Base-by-base conservation (phyloP, 2,329 filamentous ascomycete genomes). In the Parascedosporium putredinis region DNA sequence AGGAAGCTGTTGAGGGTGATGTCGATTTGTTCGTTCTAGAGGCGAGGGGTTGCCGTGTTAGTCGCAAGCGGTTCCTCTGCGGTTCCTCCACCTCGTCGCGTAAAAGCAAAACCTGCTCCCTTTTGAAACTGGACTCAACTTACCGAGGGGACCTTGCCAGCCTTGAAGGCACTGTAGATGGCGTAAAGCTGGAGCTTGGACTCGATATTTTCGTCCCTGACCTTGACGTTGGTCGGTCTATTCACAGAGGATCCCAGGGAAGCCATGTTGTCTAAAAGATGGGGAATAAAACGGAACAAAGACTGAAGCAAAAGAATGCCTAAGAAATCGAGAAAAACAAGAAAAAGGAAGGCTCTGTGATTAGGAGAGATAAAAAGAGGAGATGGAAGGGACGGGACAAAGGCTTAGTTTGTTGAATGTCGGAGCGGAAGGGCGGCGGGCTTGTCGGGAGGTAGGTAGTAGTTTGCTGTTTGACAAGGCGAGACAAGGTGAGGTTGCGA, bases 161-260 rank as follows among this genome's bases (percentile, higher is more conserved):
- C 79, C 62, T 86, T 76, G 67, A 97, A 96, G 48, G 89, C 91
- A 74, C 65, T 69, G 68, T 83, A 79, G 67, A 97, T 96, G 61
- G 91, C 93, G 62, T 94, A 98, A 33, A 97, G 70, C 69, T 96
- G 90, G 47, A 98, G 82, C 74, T 98, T 98, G 64, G 83, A 81
- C 69, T 93, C 93, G 69, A 97, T 84, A 65, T 95, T 83, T 57
- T 77, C 78, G 72, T 95, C 88, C 76, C 90, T 91, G 65, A 78
- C 67, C 71, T 85, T 83, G 53, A 76, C 60, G 66, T 93, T 77
- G 54, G 79, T 83, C 27, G 88, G 87, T 58, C 76, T 79, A 67
- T 93, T 90, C 61, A 91, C 84, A 55, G 58, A 44, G 16, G 49
- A 16, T 45, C 33, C 48, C 20, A 45, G n/a, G 38, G 50, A 16